Conservation (phyloP, 139 green algal species). For the Coccomyxa sp. region DNA sequence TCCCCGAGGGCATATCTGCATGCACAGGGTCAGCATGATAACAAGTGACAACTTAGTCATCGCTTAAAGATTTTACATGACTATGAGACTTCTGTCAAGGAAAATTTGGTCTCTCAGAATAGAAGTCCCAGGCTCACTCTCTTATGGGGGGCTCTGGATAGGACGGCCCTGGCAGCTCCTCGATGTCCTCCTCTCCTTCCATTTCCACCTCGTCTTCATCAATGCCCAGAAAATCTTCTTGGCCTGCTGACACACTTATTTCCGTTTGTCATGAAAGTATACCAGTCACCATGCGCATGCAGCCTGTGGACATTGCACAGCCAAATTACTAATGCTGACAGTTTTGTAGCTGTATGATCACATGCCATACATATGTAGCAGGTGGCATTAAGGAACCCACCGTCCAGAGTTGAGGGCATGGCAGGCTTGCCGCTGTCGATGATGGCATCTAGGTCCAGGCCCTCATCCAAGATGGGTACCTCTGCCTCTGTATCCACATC, state of each 20-base stretch:
- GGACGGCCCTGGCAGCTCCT: conserved; percentile 11
- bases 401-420: not conserved
- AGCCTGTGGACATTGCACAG: not conserved
- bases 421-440: not conserved
- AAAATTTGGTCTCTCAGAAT: not conserved
- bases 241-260: not conserved
- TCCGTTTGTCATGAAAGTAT: not conserved
- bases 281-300: not conserved
- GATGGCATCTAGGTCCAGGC: not conserved
- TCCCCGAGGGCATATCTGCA: not conserved
- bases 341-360: not conserved
- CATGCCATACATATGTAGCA: not conserved
- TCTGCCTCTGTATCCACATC: not conserved
- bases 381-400: not conserved
- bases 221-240: not conserved
- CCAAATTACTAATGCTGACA: not conserved
- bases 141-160: not conserved
- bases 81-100: not conserved
- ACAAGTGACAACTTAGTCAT: not conserved
- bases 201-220: conserved; percentile 15
- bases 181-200: conserved; percentile 20
- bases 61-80: not conserved
- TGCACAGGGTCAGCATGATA: no score
- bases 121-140: not conserved
- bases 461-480: not conserved